These are phyloP conservation scores for Dothiorella sarmentorum DNA, from an alignment of 2,329 filamentous ascomycete species.

Conservation along the genomic window DNA sequence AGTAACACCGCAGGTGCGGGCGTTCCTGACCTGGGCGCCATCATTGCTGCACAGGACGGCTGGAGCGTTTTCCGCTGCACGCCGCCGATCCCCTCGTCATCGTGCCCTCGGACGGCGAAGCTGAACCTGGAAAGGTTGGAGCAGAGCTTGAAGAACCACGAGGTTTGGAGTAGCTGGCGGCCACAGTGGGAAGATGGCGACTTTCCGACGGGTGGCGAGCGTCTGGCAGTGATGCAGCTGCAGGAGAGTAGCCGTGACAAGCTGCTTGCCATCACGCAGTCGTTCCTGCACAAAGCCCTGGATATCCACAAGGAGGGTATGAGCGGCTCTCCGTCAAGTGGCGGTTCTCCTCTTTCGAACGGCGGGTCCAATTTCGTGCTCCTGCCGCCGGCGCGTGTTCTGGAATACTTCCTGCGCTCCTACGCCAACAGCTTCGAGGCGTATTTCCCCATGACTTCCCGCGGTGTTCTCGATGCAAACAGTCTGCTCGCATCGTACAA, in stretches of 20 bases:
- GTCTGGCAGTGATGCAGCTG: conserved; percentile 47
- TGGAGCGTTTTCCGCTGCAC: conserved; percentile 54
- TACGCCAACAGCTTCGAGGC: conserved; percentile 64
- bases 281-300: conserved; percentile 66
- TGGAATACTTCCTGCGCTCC: conserved; percentile 65
- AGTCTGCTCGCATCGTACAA: conserved; percentile 61
- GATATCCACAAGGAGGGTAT: conserved; percentile 60
- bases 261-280: conserved; percentile 68
- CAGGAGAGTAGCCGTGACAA: conserved; percentile 61
- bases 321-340: conserved; percentile 38
- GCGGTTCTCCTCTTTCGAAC: conserved; percentile 46
- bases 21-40: conserved; percentile 45
- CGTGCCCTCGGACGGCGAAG: conserved; percentile 50
- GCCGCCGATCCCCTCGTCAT: conserved; percentile 46
- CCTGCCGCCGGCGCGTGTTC: conserved; percentile 61
- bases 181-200: conserved; percentile 50
- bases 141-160: conserved; percentile 50
- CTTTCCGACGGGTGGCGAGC: conserved; percentile 42
- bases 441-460: conserved; percentile 62
- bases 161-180: conserved; percentile 51
- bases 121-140: conserved; percentile 52
- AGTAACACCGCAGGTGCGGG: conserved; percentile 26
- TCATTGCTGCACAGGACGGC: conserved; percentile 49
- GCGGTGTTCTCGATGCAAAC: conserved; percentile 62
- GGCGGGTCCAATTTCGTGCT: conserved; percentile 61